Evolutionary conservation across 805 yeast species (phyloP).

Genomic region (Cephaloascus albidus): DNA sequence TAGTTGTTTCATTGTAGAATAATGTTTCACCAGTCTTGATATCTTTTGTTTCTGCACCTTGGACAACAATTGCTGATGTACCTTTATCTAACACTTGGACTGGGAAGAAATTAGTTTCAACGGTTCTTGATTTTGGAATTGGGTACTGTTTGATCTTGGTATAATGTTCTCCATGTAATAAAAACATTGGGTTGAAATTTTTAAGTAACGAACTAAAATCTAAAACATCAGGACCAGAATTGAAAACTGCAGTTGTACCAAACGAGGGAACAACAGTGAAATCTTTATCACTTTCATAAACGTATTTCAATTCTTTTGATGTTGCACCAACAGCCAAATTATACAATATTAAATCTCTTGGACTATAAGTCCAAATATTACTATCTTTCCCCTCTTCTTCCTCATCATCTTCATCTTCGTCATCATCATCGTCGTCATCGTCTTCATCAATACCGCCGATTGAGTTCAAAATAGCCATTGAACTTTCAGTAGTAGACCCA

Average conservation of each 20-base stretch:
- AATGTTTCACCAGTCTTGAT: slow-evolving; percentile 56
- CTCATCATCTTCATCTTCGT: slow-evolving; percentile 26
- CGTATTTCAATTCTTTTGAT: slow-evolving; percentile 66
- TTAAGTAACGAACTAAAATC: slow-evolving; percentile 56
- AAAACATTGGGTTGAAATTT: slow-evolving; percentile 80
- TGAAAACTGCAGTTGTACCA: slow-evolving; percentile 84
- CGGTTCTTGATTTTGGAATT: slow-evolving; percentile 59
- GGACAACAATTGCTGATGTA: slow-evolving; percentile 72
- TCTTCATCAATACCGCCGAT: slow-evolving; percentile 41
- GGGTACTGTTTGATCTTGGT: slow-evolving; percentile 69
- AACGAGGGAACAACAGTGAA: slow-evolving; percentile 85
- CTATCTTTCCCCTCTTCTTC: slow-evolving; percentile 26
- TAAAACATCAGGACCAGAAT: slow-evolving; percentile 44
- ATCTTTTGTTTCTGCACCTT: slow-evolving; percentile 64
- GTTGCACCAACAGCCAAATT: slow-evolving; percentile 86
- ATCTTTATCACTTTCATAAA: slow-evolving; percentile 65
- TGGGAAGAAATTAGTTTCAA: slow-evolving; percentile 57
- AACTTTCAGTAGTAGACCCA: slow-evolving; percentile 62
- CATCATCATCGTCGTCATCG: slow-evolving; percentile 34
- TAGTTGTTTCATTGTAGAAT: slow-evolving; percentile 76
- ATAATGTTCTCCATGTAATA: slow-evolving; percentile 94
- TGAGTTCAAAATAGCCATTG: slow-evolving; percentile 66
- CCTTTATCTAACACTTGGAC: slow-evolving; percentile 78
- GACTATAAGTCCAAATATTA: slow-evolving; percentile 47
- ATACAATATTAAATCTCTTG: slow-evolving; percentile 70